Evolutionary conservation across 306 rosid species (phyloP).

Genomic region (Argentina anserina): DNA sequence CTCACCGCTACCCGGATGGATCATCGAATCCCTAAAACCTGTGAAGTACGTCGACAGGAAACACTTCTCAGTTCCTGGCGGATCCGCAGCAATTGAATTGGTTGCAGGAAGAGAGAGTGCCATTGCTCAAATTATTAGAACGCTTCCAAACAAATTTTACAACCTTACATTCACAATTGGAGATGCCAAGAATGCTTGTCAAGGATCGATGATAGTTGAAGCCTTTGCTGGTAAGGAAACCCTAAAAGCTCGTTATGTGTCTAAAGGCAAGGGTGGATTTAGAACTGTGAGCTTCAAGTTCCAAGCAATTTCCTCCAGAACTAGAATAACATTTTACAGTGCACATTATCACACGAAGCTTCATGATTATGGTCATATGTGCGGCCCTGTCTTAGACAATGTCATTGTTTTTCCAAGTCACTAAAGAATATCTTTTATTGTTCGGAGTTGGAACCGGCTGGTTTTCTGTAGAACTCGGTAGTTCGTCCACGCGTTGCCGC

Average conservation of each 20-base stretch:
- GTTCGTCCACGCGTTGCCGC: no score
- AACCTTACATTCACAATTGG: conserved; percentile 49
- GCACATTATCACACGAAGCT: conserved; percentile 42
- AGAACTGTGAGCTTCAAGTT: conserved; percentile 40
- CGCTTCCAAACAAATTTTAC: conserved; percentile 37
- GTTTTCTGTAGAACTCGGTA: no score
- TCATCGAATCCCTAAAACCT: conserved; percentile 51
- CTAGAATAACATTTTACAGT: conserved; percentile 47
- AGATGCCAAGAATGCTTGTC: conserved; percentile 53
- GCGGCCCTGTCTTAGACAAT: conserved; percentile 56
- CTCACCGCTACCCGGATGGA: conserved; percentile 58
- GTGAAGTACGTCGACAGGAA: conserved; percentile 41
- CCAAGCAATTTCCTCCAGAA: conserved; percentile 26
- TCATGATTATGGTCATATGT: conserved; percentile 38
- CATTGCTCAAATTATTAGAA: conserved; percentile 50
- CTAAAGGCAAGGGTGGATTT: conserved; percentile 44
- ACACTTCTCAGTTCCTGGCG: conserved; percentile 49
- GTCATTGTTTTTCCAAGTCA: conserved; percentile 35
- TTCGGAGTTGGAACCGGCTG: neutral
- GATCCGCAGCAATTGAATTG: conserved; percentile 41
- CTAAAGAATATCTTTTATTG: neutral
- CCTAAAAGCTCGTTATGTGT: conserved; percentile 30
- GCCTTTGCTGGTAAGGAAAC: conserved; percentile 47
- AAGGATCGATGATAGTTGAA: conserved; percentile 46
- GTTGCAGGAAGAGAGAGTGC: conserved; percentile 50